Evolutionary conservation across 345 rosid genomes (phyloP).

Genomic region (Salix koriyanagi): DNA sequence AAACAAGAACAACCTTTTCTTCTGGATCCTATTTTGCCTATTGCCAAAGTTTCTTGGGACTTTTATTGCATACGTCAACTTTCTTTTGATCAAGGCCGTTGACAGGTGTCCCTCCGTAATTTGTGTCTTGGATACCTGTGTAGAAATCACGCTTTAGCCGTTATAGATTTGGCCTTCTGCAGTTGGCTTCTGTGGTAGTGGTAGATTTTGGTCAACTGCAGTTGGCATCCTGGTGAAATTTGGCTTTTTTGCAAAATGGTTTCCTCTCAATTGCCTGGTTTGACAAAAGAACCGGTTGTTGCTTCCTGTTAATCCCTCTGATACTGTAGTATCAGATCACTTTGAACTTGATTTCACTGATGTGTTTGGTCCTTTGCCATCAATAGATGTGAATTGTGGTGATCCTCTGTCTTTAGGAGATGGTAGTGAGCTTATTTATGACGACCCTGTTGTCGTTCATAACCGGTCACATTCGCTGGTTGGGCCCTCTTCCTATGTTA

Average conservation of each 20-base stretch:
- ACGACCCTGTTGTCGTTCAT: constrained; percentile 64
- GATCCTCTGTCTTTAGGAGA: constrained; percentile 25
- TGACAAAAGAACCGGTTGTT: constrained; percentile 34
- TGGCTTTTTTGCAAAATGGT: constrained; percentile 41
- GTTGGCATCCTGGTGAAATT: constrained; percentile 16
- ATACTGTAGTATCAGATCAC: constrained; percentile 38
- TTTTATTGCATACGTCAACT: constrained; percentile 42
- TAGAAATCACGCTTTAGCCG: constrained; percentile 21
- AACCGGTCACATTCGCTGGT: constrained; percentile 85
- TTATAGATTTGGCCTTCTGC: constrained; percentile 22
- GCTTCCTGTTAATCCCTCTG: constrained; percentile 38
- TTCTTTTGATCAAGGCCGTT: constrained; percentile 48
- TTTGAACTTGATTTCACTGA: constrained; percentile 69
- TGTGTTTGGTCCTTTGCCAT: constrained; percentile 58
- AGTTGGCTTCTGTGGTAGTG: background rate
- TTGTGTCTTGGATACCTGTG: background rate
- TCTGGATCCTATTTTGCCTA: constrained; percentile 73
- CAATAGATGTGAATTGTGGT: constrained; percentile 26
- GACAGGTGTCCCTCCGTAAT: constrained; percentile 42
- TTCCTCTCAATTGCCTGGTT: constrained; percentile 42
- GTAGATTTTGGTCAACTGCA: constrained; percentile 17
- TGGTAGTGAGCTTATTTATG: constrained; percentile 42
- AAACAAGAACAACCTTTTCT: constrained; percentile 74
- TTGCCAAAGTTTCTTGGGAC: constrained; percentile 62
- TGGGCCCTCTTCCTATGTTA: constrained; percentile 68